Evolutionary conservation across 345 rosid species (phyloP), one percentile per base, ranked within the genome.

Genomic region (Hibiscus trionum): DNA sequence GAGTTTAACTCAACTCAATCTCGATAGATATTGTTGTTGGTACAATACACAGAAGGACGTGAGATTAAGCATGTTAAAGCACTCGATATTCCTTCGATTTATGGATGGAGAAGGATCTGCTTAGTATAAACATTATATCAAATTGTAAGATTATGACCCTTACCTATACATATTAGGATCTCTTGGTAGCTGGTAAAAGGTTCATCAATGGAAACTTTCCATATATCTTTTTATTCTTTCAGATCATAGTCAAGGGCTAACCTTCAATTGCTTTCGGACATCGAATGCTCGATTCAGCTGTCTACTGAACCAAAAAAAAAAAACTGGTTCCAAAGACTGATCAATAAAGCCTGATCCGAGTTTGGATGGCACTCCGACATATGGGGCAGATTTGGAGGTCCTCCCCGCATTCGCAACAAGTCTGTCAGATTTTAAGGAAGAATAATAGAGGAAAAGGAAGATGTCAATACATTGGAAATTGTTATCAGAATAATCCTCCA

Each of bases 401-500:
- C 75, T 92, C 84, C 69, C 93, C 96, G 73, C 97, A 92, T n/a
- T 77, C 81, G 52, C 86, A 79, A 83, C 96, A 92, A 21, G 92
- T 90, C 88, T 88, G 78, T 63, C 47, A 5, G 37, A 62, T 35
- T 72, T 29, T 42, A 62, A 15, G 12, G 24, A 8, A 66, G 31
- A 27, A 27, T 27, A 52, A 16, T 52, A 52, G 21, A n/a, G 21
- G 31, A 27, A 27, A 27, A 27, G 31, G 21, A 55, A 55, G 59
- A 76, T 64, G 29, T 69, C 42, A 49, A 37, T 65, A 6, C 69
- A 33, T 33, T 33, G 37, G 37, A 33, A 33, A 33, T 33, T 33
- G 37, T 33, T 33, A 33, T 33, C 37, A 4, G 37, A 33, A 33
- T 33, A 33, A 33, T 33, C 37, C 37, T 33, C 37, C 37, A 33